Base-by-base conservation (phyloP, 2,329 filamentous ascomycete genomes). In the Neonectria ditissima region DNA sequence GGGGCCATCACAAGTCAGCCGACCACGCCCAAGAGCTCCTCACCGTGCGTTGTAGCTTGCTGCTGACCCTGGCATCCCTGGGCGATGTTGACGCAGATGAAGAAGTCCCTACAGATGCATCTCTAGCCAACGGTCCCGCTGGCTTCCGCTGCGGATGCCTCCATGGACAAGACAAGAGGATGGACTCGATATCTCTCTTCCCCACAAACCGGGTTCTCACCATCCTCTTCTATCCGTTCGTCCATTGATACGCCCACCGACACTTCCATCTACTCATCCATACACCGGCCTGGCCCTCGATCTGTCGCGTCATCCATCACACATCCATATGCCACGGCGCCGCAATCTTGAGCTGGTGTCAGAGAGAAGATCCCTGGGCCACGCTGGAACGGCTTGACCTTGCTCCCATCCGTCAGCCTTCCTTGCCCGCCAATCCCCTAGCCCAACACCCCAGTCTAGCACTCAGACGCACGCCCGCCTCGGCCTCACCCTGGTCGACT, bases 371-470 rank as follows among this genome's bases (percentile, higher is more conserved):
- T 63, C 45, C 56, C 47, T 61, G 62, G 47, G 61, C 60, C 55
- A 58, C 54, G 59, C 54, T 63, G 30, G 55, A 63, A 55, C 41
- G 43, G 54, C 54, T 62, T 62, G 59, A 58, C 54, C 54, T 54
- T 43, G 52, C 24, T 52, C 39, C 43, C 55, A 54, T 59, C 34
- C 41, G 30, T 20, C 50, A 18, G 28, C 48, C 48, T 18, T 28
- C 20, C 39, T 34, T 53, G 47, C 22, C 59, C 48, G 54, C 47
- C 54, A 26, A 47, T 30, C 32, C 54, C 47, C 52, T 43, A 22
- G 58, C 44, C 52, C 16, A 32, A 18, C 48, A 55, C 55, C 34
- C 44, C 16, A 37, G 32, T 28, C 55, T 55, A 50, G 55, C 55
- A 44, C 60, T 39, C 47, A 43, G 50, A 51, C 37, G 26, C 60